phyloP scores from a whole-genome alignment of 805 yeast species.

The Starmerella potacharoeniae region DNA sequence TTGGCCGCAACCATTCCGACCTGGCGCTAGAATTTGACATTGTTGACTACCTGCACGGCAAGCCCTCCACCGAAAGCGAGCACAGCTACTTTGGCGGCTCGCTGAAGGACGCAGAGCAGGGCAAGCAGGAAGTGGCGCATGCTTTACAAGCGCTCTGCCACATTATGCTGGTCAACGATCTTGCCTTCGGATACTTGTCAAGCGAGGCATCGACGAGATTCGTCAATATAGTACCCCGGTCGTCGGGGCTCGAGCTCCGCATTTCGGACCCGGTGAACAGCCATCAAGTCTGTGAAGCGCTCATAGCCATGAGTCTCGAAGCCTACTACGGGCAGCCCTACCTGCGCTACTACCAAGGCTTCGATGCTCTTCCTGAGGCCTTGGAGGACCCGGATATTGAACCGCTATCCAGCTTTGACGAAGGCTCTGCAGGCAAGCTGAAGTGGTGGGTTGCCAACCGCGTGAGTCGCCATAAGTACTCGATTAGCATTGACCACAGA shows the following conservation, averaged over 20 bases:
- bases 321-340: not conserved
- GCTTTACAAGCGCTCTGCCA: slow-evolving; percentile 13
- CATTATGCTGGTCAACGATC: slow-evolving; percentile 19
- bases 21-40: not conserved
- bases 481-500: not conserved
- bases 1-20: not conserved
- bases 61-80: not conserved
- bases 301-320: slow-evolving; percentile 10
- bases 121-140: not conserved
- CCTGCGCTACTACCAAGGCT: not conserved
- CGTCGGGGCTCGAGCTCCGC: not conserved
- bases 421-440: slow-evolving; percentile 6
- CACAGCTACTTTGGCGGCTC: not conserved
- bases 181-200: slow-evolving; percentile 20
- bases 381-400: slow-evolving; percentile 10
- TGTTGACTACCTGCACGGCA: not conserved
- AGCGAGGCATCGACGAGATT: slow-evolving; percentile 17
- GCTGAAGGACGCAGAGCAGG: not conserved
- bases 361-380: slow-evolving; percentile 3
- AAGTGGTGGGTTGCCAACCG: slow-evolving; percentile 17
- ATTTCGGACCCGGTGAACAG: slow-evolving; percentile 16
- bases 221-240: slow-evolving; percentile 7
- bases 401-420: slow-evolving; percentile 13
- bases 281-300: not conserved
- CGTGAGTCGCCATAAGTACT: not conserved